Conservation (phyloP, 164 flowering plant genomes). For the Vitis rotundifolia region DNA sequence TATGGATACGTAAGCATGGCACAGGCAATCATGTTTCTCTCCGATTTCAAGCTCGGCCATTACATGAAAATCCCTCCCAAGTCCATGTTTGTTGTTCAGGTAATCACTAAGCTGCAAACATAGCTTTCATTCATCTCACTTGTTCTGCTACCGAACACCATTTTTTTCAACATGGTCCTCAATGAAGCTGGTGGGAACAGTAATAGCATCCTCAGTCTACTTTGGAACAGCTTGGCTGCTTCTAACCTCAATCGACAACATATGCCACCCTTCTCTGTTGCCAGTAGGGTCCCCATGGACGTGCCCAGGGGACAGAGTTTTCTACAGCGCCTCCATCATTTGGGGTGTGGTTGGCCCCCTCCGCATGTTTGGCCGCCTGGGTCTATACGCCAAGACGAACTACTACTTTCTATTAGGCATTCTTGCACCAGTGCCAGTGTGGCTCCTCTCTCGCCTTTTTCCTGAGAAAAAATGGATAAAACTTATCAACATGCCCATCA, state of each 20-base stretch:
- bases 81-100: slow-evolving; percentile 75
- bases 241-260: slow-evolving; percentile 33
- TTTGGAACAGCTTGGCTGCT: slow-evolving; percentile 67
- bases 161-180: not conserved
- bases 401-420: slow-evolving; percentile 45
- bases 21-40: slow-evolving; percentile 48
- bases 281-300: slow-evolving; percentile 63
- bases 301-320: slow-evolving; percentile 50
- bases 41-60: slow-evolving; percentile 73
- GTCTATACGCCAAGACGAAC: slow-evolving; percentile 33
- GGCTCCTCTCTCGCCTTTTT: slow-evolving; percentile 36
- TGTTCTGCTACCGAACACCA: no score
- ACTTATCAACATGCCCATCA: slow-evolving; percentile 40
- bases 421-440: slow-evolving; percentile 49
- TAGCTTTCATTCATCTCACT: not conserved
- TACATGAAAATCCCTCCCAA: slow-evolving; percentile 83
- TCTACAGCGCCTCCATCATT: slow-evolving; percentile 46
- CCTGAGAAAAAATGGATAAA: slow-evolving; percentile 47
- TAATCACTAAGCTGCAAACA: slow-evolving; percentile 13
- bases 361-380: slow-evolving; percentile 42
- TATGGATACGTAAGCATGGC: slow-evolving; percentile 58
- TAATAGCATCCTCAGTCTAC: slow-evolving; percentile 44
- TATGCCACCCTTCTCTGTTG: slow-evolving; percentile 38
- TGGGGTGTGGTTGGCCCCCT: slow-evolving; percentile 58
- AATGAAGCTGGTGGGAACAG: slow-evolving; percentile 54